Evolutionary conservation across 1,284 basidiomycete genomes (phyloP).

Genomic region (Porodaedalea pini): DNA sequence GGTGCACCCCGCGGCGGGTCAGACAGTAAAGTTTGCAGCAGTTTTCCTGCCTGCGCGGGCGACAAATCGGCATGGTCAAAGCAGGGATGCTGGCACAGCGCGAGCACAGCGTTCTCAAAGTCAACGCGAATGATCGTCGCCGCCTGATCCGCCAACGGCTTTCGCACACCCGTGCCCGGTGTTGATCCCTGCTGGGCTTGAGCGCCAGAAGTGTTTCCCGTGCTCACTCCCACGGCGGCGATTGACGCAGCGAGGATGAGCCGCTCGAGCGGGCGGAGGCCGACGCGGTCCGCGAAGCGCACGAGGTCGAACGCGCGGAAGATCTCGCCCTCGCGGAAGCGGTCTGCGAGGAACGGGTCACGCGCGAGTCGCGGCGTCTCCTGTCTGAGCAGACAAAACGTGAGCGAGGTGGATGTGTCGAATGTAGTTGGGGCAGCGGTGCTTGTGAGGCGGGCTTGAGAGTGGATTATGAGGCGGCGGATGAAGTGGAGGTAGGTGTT

Average conservation of each 20-base stretch:
- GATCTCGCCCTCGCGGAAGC: slow-evolving; percentile 79
- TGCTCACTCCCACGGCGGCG: slow-evolving; percentile 47
- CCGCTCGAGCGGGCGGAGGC: slow-evolving; percentile 74
- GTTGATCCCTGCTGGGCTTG: neutral
- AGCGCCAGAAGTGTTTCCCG: neutral
- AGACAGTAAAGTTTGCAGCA: slow-evolving; percentile 73
- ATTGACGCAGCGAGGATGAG: slow-evolving; percentile 75
- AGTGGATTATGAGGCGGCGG: slow-evolving; percentile 84
- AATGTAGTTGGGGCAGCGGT: slow-evolving; percentile 55
- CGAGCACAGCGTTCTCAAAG: slow-evolving; percentile 71
- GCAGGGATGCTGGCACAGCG: slow-evolving; percentile 69
- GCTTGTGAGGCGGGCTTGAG: slow-evolving; percentile 63
- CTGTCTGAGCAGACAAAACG: slow-evolving; percentile 80
- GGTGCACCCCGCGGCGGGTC: slow-evolving; percentile 60
- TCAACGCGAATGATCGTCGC: slow-evolving; percentile 63
- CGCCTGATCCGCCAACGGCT: slow-evolving; percentile 70
- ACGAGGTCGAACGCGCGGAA: slow-evolving; percentile 78
- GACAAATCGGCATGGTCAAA: slow-evolving; percentile 79
- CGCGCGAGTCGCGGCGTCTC: slow-evolving; percentile 82
- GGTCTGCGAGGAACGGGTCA: slow-evolving; percentile 81
- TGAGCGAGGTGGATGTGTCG: slow-evolving; percentile 68
- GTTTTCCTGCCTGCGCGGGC: slow-evolving; percentile 68
- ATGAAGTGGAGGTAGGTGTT: slow-evolving; percentile 96
- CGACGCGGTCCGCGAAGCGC: slow-evolving; percentile 74
- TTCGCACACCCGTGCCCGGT: slow-evolving; percentile 40